Base-by-base conservation (phyloP, 2,329 filamentous ascomycete species). In the Penicillium sp. region DNA sequence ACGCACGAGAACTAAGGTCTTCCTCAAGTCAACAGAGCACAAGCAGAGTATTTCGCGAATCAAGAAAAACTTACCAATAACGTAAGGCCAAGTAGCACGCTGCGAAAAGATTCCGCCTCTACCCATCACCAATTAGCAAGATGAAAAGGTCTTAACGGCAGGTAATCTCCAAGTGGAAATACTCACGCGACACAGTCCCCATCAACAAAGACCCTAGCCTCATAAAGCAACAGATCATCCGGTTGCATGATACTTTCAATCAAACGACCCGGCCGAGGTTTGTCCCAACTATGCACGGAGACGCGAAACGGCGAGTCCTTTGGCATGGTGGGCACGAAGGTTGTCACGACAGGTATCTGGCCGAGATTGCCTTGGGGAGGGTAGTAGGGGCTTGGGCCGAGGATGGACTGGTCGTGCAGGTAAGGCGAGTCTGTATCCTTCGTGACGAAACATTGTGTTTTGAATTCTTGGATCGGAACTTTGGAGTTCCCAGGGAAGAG, bases 391-490 rank as follows among this genome's bases (percentile, higher is more conserved):
- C 58, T 54, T 18, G 65, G 61, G 40, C 57, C 61, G 9, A 78
- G 74, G 46, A 73, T 70, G 30, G 60, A 48, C 13, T 77, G 73
- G 32, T 76, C 76, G 40, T 79, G 76, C 12, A 77, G 68, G 51
- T 80, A 79, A 21, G 78, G 75, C 42, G 82, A 80, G 49, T 85
- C 84, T 58, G 67, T 68, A 55, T 83, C 81, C 51, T 74, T 74
- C 29, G 86, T 81, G 26, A 87, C 84, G 68, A 88, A 87, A 68
- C 89, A 95, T 54, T 84, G 80, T 7, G 89, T 90, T 66, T 85
- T 87, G 79, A 94, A 96, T 72, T 95, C 91, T 70, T 90, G 89
- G 49, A 92, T 72, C 1, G 91, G 91, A 10, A 88, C 75, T 62
- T 84, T 86, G 61, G 80, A 85, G 54, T 82, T 80, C 71, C 77